These are phyloP conservation scores for Pythium pectinolyticum DNA, from an alignment of 352 stramenopile species.

Conservation along the genomic window DNA sequence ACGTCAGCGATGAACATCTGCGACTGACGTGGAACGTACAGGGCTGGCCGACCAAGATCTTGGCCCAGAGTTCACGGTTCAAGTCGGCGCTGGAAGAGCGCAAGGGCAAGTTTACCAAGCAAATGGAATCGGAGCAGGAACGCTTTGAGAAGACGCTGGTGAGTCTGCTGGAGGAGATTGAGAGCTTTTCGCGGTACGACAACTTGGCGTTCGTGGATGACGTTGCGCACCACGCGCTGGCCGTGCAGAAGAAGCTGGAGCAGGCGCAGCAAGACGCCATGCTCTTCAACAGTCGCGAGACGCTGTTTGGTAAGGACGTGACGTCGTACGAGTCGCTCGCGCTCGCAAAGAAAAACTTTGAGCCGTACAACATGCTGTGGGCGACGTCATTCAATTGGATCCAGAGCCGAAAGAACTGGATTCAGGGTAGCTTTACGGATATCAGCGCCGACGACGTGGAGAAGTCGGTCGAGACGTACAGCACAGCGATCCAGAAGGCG, in stretches of 20 bases:
- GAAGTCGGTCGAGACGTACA: constrained; percentile 85
- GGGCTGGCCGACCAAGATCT: constrained; percentile 89
- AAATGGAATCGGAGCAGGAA: constrained; percentile 94
- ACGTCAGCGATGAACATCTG: constrained; percentile 85
- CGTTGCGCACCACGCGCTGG: constrained; percentile 82
- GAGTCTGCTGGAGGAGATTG: constrained; percentile 84
- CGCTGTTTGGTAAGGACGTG: constrained; percentile 87
- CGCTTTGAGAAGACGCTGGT: constrained; percentile 88
- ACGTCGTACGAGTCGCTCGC: constrained; percentile 88
- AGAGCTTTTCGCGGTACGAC: constrained; percentile 86
- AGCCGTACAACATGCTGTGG: constrained; percentile 94
- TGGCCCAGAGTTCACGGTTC: constrained; percentile 74
- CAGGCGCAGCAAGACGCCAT: constrained; percentile 88
- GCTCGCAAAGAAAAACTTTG: constrained; percentile 91
- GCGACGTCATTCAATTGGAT: constrained; percentile 90
- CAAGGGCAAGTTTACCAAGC: constrained; percentile 87
- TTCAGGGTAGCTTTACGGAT: constrained; percentile 87
- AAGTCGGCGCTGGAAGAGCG: constrained; percentile 77
- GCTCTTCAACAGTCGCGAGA: constrained; percentile 93
- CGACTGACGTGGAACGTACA: constrained; percentile 89
- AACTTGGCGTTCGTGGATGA: constrained; percentile 89
- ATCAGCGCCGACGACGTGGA: constrained; percentile 93
- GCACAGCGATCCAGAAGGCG: constrained; percentile 87
- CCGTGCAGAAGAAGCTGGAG: constrained; percentile 87
- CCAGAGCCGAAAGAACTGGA: constrained; percentile 90